Conservation (phyloP, 805 yeast species). For the Myxozyma melibiosi region DNA sequence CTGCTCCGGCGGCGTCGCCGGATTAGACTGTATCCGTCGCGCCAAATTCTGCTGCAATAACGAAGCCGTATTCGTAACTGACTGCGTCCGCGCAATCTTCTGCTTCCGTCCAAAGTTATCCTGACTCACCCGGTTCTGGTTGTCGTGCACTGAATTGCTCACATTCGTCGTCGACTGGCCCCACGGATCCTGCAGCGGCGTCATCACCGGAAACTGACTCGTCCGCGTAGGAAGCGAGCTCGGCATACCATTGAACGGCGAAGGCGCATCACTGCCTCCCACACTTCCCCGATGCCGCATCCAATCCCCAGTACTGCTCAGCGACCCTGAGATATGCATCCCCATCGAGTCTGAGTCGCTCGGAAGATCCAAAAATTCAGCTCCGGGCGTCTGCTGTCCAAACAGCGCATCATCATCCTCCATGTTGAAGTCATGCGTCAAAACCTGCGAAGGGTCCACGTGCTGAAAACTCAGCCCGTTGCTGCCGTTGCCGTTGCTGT, state of each 20-base stretch:
- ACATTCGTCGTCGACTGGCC: neutral
- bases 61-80: slow-evolving; percentile 29
- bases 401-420: slow-evolving; percentile 22
- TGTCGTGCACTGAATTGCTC: slow-evolving; percentile 24
- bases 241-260: slow-evolving; percentile 11
- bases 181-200: slow-evolving; percentile 18
- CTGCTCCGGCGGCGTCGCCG: slow-evolving; percentile 33
- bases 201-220: slow-evolving; percentile 1
- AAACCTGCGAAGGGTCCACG: slow-evolving; percentile 30
- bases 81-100: slow-evolving; percentile 34
- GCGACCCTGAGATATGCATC: slow-evolving; percentile 3
- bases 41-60: slow-evolving; percentile 31
- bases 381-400: slow-evolving; percentile 4
- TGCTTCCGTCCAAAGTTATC: slow-evolving; percentile 34
- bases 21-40: slow-evolving; percentile 31
- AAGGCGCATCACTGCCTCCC: slow-evolving; percentile 2
- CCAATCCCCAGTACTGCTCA: slow-evolving; percentile 11
- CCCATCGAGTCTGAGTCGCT: slow-evolving; percentile 16
- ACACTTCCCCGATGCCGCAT: neutral
- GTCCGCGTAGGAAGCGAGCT: slow-evolving; percentile 20
- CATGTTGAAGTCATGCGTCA: slow-evolving; percentile 15
- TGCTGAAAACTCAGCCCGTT: slow-evolving; percentile 20
- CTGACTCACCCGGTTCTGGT: slow-evolving; percentile 19
- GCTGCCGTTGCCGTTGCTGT: neutral
- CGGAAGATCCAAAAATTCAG: slow-evolving; percentile 25